Conservation (phyloP, 352 stramenopile species). For the Phytophthora quininea region DNA sequence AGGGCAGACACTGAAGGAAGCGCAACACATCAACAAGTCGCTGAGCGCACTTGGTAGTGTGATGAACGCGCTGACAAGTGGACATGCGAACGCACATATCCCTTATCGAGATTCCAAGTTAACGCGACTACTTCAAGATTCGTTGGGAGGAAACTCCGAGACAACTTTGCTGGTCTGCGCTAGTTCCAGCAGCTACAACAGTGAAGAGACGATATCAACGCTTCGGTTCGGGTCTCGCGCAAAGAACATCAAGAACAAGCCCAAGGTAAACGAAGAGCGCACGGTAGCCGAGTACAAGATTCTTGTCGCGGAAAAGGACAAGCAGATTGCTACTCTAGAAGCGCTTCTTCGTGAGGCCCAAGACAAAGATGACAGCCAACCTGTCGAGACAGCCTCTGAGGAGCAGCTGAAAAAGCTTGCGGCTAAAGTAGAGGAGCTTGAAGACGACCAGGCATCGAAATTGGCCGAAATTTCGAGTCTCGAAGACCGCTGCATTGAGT, state of each 20-base stretch:
- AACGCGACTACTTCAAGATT: slow-evolving; percentile 87
- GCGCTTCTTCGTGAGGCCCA: slow-evolving; percentile 34
- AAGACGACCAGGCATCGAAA: slow-evolving; percentile 69
- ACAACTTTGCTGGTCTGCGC: slow-evolving; percentile 77
- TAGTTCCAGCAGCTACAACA: slow-evolving; percentile 69
- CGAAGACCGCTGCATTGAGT: slow-evolving; percentile 60
- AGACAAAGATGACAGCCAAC: slow-evolving; percentile 19
- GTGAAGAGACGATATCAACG: slow-evolving; percentile 75
- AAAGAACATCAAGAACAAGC: slow-evolving; percentile 84
- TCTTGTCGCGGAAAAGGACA: slow-evolving; percentile 62
- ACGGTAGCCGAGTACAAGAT: slow-evolving; percentile 79
- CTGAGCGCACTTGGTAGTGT: slow-evolving; percentile 90
- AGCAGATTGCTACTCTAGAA: slow-evolving; percentile 53
- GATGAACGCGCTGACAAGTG: slow-evolving; percentile 89
- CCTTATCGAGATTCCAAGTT: slow-evolving; percentile 92
- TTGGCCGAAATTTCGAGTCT: slow-evolving; percentile 52
- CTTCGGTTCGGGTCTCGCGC: slow-evolving; percentile 78
- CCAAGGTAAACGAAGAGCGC: slow-evolving; percentile 90
- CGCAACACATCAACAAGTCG: slow-evolving; percentile 92
- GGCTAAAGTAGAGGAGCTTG: slow-evolving; percentile 58
- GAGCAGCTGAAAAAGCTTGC: slow-evolving; percentile 53
- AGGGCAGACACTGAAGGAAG: slow-evolving; percentile 91
- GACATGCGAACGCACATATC: slow-evolving; percentile 90
- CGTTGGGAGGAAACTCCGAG: slow-evolving; percentile 77
- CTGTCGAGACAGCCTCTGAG: slow-evolving; percentile 38